Conservation (phyloP, 2,329 filamentous ascomycete genomes). For the Neobulgaria alba region DNA sequence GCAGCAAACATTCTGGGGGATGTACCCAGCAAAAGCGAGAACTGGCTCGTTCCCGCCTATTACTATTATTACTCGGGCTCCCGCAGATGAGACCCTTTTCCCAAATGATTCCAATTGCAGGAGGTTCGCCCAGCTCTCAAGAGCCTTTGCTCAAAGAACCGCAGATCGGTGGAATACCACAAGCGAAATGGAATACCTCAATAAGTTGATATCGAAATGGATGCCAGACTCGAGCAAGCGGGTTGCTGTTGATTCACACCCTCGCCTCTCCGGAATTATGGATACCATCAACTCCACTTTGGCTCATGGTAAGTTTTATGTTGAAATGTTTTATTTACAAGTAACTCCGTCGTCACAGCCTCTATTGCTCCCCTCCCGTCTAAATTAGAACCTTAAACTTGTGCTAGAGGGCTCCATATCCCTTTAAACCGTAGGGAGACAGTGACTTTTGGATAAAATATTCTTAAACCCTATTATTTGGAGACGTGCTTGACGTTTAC, state of each 20-base stretch:
- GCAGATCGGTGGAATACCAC: conserved; percentile 67
- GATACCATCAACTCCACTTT: conserved; percentile 86
- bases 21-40: conserved; percentile 55
- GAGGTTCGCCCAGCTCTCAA: conserved; percentile 59
- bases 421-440: too few relatives aligned
- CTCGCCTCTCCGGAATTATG: conserved; percentile 82
- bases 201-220: conserved; percentile 69
- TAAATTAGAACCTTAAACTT: too few relatives aligned
- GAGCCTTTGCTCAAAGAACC: conserved; percentile 63
- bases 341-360: too few relatives aligned
- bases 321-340: too few relatives aligned
- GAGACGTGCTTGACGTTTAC: too few relatives aligned
- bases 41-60: conserved; percentile 48
- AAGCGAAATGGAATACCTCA: conserved; percentile 77
- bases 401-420: too few relatives aligned
- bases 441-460: too few relatives aligned
- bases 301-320: conserved; percentile 69
- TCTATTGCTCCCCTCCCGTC: too few relatives aligned
- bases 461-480: too few relatives aligned
- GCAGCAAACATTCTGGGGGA: conserved; percentile 64
- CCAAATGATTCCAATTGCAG: conserved; percentile 70
- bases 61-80: conserved; percentile 56
- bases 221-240: conserved; percentile 64
- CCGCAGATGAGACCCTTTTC: conserved; percentile 68
- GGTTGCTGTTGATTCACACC: conserved; percentile 76